These are phyloP conservation scores for Pythium aquatile DNA, from an alignment of 352 stramenopile genomes.

Conservation along the genomic window DNA sequence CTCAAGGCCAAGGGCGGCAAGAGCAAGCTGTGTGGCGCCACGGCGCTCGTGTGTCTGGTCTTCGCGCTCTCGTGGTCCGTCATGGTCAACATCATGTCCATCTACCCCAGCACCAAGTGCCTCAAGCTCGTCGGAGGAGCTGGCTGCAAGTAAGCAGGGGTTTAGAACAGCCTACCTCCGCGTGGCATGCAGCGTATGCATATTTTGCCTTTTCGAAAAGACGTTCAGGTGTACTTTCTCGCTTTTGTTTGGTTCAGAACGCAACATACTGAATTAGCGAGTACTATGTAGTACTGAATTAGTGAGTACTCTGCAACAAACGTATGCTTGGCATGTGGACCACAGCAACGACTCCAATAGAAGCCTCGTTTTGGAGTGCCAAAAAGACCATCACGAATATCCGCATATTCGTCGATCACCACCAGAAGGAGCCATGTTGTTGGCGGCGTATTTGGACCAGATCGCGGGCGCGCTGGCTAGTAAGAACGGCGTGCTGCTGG, in stretches of 20 bases:
- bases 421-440: constrained; percentile 37
- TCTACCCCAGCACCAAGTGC: background rate
- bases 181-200: too few relatives aligned
- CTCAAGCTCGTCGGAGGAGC: background rate
- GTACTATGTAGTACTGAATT: too few relatives aligned
- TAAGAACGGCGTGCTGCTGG: constrained; percentile 52
- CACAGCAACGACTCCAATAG: background rate
- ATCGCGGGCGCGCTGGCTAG: constrained; percentile 45
- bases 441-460: constrained; percentile 60
- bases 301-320: too few relatives aligned
- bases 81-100: constrained; percentile 1
- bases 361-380: background rate
- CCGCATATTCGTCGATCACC: background rate
- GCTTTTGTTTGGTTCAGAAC: too few relatives aligned
- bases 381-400: background rate
- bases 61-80: background rate
- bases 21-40: background rate
- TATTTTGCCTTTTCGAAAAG: too few relatives aligned
- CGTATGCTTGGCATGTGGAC: background rate
- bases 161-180: too few relatives aligned
- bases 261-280: too few relatives aligned
- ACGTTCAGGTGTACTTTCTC: too few relatives aligned
- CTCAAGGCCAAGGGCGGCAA: constrained; percentile 6
- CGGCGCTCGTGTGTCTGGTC: background rate
- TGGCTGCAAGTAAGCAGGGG: background rate